Evolutionary conservation across 2,329 filamentous ascomycete genomes (phyloP), one percentile per base, ranked within the genome.

Genomic region (Parastagonospora avenae): DNA sequence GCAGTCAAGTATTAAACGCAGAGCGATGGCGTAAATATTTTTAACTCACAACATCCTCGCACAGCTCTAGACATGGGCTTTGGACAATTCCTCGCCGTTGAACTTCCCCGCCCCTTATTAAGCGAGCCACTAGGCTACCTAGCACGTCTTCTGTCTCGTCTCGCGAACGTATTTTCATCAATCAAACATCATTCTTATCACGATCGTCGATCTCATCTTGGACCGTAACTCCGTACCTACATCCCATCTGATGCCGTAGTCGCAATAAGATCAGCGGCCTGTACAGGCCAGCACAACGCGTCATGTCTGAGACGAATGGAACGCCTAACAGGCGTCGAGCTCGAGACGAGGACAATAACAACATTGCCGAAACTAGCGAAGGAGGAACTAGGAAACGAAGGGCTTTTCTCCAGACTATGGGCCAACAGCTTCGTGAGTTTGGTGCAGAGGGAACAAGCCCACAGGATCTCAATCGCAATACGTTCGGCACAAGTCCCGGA

Each of bases 391-490:
- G 53, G 31, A 64, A 64, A 41, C 50, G 63, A 8, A 57, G 61
- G 31, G 60, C 60, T 4, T 66, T 62, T 36, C 53, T 66, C 2
- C 61, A 62, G 32, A 66, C 63, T 11, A 66, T 66, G 63, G 60
- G 61, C 29, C 63, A 62, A 15, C 61, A 66, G 40, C 57, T 66
- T 16, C 58, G 63, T 8, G 63, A 66, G 30, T 63, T 64, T 40
- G 61, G 63, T 8, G 56, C 42, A 2, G 55, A 64, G 24, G 60
- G 57, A 27, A 57, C 56, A 40, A 66, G 61, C 36, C 61, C 63
- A 27, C 55, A 59, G 31, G 52, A 63, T 39, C 51, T 56, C 9
- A 52, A 35, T 33, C 52, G 63, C 14, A 51, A 36, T 33, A 59
- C 57, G 4, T 64, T 66, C 24, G 50, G 50, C 27, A 57, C 55